Evolutionary conservation across 176 grass and related monocot genomes (phyloP).

Genomic region (Juncus effusus): DNA sequence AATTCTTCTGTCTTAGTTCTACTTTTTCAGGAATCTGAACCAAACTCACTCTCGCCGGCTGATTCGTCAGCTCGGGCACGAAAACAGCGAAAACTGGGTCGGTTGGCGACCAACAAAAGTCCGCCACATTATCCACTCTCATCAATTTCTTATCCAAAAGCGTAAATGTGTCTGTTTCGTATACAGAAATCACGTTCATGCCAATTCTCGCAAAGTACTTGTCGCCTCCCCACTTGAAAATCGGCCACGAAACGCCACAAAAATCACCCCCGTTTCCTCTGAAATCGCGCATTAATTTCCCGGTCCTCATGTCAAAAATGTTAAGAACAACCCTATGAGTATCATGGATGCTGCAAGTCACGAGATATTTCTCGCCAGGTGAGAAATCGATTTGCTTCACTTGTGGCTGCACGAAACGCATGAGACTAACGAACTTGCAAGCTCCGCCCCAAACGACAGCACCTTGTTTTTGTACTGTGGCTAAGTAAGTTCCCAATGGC

Average conservation of each 20-base stretch:
- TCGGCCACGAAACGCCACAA: slow-evolving; percentile 84
- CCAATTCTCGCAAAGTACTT: slow-evolving; percentile 97
- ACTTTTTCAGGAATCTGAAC: slow-evolving; percentile 87
- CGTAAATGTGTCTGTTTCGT: slow-evolving; percentile 78
- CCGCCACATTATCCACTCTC: slow-evolving; percentile 85
- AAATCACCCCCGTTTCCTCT: slow-evolving; percentile 88
- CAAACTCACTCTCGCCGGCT: slow-evolving; percentile 88
- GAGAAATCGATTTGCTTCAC: slow-evolving; percentile 93
- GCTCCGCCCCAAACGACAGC: slow-evolving; percentile 80
- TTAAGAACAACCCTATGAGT: slow-evolving; percentile 79
- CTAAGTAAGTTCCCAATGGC: slow-evolving; percentile 85
- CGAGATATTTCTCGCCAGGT: slow-evolving; percentile 74
- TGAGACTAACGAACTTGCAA: slow-evolving; percentile 58
- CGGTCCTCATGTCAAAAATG: slow-evolving; percentile 83
- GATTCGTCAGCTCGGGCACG: slow-evolving; percentile 88
- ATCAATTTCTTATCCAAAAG: slow-evolving; percentile 93
- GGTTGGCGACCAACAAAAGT: slow-evolving; percentile 82
- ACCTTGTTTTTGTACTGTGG: slow-evolving; percentile 90
- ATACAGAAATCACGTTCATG: slow-evolving; percentile 85
- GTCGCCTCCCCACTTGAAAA: slow-evolving; percentile 95
- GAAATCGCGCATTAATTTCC: slow-evolving; percentile 87
- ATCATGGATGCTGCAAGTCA: slow-evolving; percentile 91
- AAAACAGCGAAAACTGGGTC: slow-evolving; percentile 75
- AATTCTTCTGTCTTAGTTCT: slow-evolving; percentile 92
- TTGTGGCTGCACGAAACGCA: too few relatives aligned